These are phyloP conservation scores for Datura wrightii DNA, from an alignment of 257 asterid genomes.

Conservation along the genomic window DNA sequence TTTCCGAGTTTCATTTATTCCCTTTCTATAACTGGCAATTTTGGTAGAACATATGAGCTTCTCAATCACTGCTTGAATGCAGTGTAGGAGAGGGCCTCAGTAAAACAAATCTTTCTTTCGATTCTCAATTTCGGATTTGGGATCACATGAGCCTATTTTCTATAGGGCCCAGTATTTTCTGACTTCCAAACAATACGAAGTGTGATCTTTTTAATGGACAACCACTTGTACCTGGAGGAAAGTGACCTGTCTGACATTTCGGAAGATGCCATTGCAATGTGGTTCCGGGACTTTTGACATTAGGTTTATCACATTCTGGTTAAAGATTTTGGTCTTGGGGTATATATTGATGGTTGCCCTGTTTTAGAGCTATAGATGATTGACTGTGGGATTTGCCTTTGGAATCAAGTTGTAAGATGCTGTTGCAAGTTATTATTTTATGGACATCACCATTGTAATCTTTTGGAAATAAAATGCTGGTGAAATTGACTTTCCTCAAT, in stretches of 20 bases:
- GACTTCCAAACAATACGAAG: not conserved
- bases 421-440: not conserved
- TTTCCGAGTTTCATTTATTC: not conserved
- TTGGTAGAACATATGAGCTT: not conserved
- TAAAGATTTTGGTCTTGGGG: not conserved
- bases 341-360: not conserved
- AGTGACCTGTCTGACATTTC: not conserved
- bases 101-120: not conserved
- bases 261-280: not conserved
- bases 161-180: not conserved
- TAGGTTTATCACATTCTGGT: not conserved
- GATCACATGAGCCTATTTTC: not conserved
- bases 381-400: not conserved
- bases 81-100: constrained; percentile 5
- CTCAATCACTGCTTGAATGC: not conserved
- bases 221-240: not conserved
- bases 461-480: not conserved
- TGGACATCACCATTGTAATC: not conserved
- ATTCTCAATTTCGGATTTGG: constrained; percentile 10
- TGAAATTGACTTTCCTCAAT: not conserved
- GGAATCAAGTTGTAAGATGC: not conserved
- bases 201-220: not conserved
- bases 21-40: not conserved
- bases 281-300: not conserved
- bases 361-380: not conserved